Percentiles rank a stretch among this genome's conserved stretches.
phyloP scores from a whole-genome alignment of 768 basidiomycete genomes.

The Symmetrospora coprosmae region DNA sequence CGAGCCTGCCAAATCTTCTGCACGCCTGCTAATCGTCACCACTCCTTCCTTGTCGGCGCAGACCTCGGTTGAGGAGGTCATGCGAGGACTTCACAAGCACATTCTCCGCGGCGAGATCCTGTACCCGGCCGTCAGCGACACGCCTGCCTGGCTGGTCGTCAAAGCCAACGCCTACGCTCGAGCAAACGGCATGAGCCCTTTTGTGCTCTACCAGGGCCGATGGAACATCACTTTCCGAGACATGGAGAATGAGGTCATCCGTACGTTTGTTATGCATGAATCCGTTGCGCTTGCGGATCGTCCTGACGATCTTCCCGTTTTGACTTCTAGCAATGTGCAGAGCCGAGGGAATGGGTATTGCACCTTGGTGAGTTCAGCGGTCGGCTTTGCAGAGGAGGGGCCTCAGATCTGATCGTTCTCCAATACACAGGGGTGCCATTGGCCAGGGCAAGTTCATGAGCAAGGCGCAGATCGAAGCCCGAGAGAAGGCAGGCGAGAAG shows the following conservation, averaged over 20 bases:
- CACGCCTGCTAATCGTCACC: too few species aligned
- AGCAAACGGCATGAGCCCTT: slow-evolving; percentile 44
- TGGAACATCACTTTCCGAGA: slow-evolving; percentile 36
- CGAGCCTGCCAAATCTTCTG: too few species aligned
- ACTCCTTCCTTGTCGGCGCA: too few species aligned
- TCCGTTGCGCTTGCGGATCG: too few species aligned
- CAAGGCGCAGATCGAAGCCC: slow-evolving; percentile 17
- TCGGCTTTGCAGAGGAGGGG: background rate
- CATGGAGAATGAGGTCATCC: slow-evolving; percentile 47
- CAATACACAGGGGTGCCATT: slow-evolving; percentile 7
- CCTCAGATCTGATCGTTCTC: background rate
- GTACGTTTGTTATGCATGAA: background rate
- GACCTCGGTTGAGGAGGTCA: slow-evolving; percentile 47
- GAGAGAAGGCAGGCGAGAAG: slow-evolving; percentile 11
- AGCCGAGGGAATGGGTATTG: slow-evolving; percentile 8
- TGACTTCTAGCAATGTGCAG: slow-evolving; percentile 24
- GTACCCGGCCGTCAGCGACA: slow-evolving; percentile 45
- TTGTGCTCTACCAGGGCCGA: slow-evolving; percentile 46
- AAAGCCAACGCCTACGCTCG: slow-evolving; percentile 46
- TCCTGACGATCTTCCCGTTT: too few species aligned
- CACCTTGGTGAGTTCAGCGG: background rate
- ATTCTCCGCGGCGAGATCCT: slow-evolving; percentile 46
- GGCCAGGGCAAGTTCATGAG: slow-evolving; percentile 14
- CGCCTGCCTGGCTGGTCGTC: slow-evolving; percentile 45
- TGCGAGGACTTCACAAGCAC: slow-evolving; percentile 46